Percentiles rank a stretch among this genome's conserved stretches.
Conservation (phyloP, 306 rosid genomes). For the Lathyrus sativus region DNA sequence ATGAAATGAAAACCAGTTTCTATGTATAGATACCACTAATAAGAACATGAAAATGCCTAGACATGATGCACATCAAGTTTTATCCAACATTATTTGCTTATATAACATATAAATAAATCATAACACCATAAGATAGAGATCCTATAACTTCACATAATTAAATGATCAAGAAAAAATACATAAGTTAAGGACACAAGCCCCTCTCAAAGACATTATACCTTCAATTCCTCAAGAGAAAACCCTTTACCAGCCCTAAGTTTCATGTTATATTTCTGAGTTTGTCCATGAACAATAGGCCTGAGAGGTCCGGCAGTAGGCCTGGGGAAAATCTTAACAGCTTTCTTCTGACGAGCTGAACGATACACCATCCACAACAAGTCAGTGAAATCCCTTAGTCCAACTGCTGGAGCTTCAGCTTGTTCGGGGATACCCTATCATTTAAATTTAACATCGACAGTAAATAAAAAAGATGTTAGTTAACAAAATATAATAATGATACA, state of each 20-base stretch:
- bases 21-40: not conserved
- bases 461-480: too few relatives aligned
- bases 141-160: not conserved
- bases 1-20: not conserved
- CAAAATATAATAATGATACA: too few relatives aligned
- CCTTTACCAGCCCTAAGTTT: too few relatives aligned
- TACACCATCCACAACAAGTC: not conserved
- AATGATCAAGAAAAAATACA: not conserved
- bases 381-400: not conserved
- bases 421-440: too few relatives aligned
- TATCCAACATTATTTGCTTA: not conserved
- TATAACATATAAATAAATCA: not conserved
- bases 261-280: too few relatives aligned
- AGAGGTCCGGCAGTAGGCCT: too few relatives aligned
- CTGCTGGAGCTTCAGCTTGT: too few relatives aligned
- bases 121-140: not conserved
- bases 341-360: conserved; percentile 63
- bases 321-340: conserved; percentile 70
- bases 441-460: too few relatives aligned
- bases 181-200: too few relatives aligned
- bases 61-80: not conserved
- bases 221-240: too few relatives aligned
- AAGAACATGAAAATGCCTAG: not conserved
- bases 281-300: too few relatives aligned
- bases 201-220: too few relatives aligned